Evolutionary conservation across 2,329 filamentous ascomycete genomes (phyloP), one percentile per base, ranked within the genome.

Genomic region (Penicillium corylophilum): DNA sequence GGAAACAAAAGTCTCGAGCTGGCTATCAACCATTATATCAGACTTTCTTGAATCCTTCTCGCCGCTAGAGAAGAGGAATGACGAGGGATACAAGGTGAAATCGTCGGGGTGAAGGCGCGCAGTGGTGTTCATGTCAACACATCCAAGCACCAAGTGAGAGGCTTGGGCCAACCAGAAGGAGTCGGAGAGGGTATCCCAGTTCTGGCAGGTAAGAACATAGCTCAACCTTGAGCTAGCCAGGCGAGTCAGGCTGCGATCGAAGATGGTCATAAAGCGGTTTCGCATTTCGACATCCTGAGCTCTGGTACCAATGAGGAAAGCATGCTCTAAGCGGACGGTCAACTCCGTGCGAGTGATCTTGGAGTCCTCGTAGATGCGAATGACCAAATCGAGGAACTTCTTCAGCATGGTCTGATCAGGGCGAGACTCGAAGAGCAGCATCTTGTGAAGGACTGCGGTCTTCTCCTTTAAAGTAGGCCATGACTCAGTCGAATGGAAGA

Each of bases 391-490:
- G 52, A 99, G 79, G 76, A 97, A 99, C 67, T 93, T 93, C 61
- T 87, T 91, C 51, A 99, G 79, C 75, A 99, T 86, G 0, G 87
- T 90, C 28, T 86, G 83, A 67, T 97, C 93, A 24, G 82, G 76
- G 35, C 94, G 83, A 51, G 89, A 85, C 72, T 99, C 94, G 62
- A 99, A 99, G 0, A 92, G 86, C 15, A 97, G 77, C 94, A 99
- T 99, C 75, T 99, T 99, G 64, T 95, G 92, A n/a, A 99, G 77
- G 1, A 99, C 94, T 1, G 95, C 95, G 0, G 93, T 97, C 77
- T 99, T 99, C 74, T 99, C 95, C 71, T 99, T 99, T 1, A 99
- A 80, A 0, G 94, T 99, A 0, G 94, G 94, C 81, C 94, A 96
- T 2, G 91, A 94, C 57, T 96, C 94, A 52, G 90, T 92, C 0